Evolutionary conservation across 306 rosid species (phyloP).

Genomic region (Chamaecrista fasciculata): DNA sequence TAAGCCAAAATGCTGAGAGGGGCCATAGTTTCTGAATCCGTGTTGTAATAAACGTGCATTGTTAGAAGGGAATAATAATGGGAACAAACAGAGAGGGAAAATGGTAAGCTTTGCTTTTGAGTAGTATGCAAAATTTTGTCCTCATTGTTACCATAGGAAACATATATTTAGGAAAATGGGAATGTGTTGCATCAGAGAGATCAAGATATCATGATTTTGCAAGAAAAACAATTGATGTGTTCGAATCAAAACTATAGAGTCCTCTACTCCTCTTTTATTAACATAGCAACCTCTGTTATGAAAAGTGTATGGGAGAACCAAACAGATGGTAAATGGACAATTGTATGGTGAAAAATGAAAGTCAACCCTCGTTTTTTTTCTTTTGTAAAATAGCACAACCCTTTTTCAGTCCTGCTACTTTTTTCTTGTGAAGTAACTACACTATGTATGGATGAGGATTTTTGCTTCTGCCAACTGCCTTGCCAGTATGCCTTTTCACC

Average conservation of each 20-base stretch:
- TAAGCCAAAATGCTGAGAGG: too few relatives aligned
- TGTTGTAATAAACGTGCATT: not conserved
- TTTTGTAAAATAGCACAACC: not conserved
- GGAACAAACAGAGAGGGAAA: not conserved
- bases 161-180: not conserved
- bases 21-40: not conserved
- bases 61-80: not conserved
- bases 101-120: not conserved
- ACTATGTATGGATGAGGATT: not conserved
- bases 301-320: not conserved
- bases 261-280: not conserved
- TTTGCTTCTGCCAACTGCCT: constrained; percentile 1
- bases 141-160: not conserved
- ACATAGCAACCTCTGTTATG: not conserved
- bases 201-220: too few relatives aligned
- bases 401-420: not conserved
- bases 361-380: not conserved
- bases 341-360: not conserved
- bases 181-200: not conserved
- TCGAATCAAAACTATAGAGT: not conserved
- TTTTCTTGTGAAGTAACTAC: not conserved
- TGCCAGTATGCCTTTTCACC: constrained; percentile 1
- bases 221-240: not conserved
- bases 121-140: not conserved
- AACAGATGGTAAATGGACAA: not conserved